Evolutionary conservation across 306 rosid species (phyloP).

Genomic region (Heteromeles arbutifolia): DNA sequence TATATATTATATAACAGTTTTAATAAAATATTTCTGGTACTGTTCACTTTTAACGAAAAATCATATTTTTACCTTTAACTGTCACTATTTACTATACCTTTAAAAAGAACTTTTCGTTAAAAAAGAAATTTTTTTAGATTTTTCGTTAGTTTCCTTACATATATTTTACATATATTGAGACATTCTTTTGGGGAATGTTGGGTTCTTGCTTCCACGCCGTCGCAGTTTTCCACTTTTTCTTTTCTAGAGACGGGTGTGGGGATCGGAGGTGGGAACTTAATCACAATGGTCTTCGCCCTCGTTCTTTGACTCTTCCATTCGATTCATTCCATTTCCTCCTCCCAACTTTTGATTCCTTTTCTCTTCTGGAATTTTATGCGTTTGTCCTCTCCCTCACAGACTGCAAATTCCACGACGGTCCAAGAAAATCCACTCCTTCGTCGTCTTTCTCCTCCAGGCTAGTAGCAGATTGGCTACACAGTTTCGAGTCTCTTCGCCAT

Average conservation of each 20-base stretch:
- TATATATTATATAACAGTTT: no score
- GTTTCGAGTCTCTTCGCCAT: conserved; percentile 1
- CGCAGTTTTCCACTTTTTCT: neutral
- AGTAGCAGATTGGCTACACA: neutral
- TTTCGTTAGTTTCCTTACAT: no score
- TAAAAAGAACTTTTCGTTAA: no score
- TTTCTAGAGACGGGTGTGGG: neutral
- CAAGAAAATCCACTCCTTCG: neutral
- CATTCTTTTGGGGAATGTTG: neutral
- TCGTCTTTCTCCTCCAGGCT: neutral
- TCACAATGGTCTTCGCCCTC: conserved; percentile 22
- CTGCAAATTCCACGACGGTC: neutral
- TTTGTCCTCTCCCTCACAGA: neutral
- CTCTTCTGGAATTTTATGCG: neutral
- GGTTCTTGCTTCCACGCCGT: conserved; percentile 8
- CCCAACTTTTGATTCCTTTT: neutral
- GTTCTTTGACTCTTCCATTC: conserved; percentile 31
- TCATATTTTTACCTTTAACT: no score
- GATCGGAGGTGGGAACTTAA: conserved; percentile 4
- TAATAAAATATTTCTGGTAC: no score
- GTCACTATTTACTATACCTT: no score
- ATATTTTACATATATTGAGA: no score
- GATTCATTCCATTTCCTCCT: neutral
- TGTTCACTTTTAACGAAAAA: no score
- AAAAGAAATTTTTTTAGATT: no score